Evolutionary conservation across 2,329 filamentous ascomycete species (phyloP), one percentile per base, ranked within the genome.

Genomic region (Trichoderma citrinoviride): DNA sequence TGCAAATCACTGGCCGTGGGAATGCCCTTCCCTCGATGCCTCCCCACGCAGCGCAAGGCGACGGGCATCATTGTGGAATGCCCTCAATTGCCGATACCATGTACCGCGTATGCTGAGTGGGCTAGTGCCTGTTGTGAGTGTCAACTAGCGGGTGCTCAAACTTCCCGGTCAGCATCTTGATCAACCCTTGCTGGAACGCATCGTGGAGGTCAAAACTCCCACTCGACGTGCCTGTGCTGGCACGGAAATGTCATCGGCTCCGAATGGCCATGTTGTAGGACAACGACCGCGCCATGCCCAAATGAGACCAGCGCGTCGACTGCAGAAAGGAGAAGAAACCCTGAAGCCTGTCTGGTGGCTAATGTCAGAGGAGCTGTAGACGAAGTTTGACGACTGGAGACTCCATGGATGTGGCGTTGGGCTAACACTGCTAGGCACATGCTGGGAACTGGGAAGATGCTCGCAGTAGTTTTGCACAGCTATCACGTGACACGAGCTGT

Each of bases 141-240:
- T 52, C 47, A 61, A 43, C 37, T 52, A 61, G 57, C 29, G 57
- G 47, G 37, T 61, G 57, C 37, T 61, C 57, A 61, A 61, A 43
- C 37, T 52, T 52, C 47, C 37, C 14, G 44, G 47, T 61, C 37
- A 61, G 57, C 47, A 61, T 41, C 57, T 52, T 61, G 47, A 43
- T 43, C 52, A 29, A 43, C 17, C 47, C 57, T 50, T 61, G 46
- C 57, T 43, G 57, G 23, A n/a, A 43, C 23, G 21, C 33, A 40
- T 61, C 37, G 33, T 33, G 33, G 21, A 25, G 29, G 15, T n/a
- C 47, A 27, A 37, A 37, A 37, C 1, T 37, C 33, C 33, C 14
- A 43, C 33, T 61, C 21, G 40, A n/a, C 19, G 25, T 27, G 27
- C 33, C 25, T 46, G n/a, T 19, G 44, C 19, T 19, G 49, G 29